phyloP scores from a whole-genome alignment of 257 asterid genomes.

The Dorcoceras hygrometricum region DNA sequence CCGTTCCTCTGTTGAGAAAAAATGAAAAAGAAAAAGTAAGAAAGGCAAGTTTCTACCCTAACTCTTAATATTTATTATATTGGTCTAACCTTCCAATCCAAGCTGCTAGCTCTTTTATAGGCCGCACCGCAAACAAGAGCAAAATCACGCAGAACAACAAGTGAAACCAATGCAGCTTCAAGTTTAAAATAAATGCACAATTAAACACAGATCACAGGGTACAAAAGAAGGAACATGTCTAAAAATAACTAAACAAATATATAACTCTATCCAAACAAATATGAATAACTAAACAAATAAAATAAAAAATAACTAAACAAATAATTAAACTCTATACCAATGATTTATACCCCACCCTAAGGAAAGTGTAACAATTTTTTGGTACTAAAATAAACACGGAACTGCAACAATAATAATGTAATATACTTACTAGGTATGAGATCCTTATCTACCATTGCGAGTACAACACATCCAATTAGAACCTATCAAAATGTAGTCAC shows the following conservation, averaged over 20 bases:
- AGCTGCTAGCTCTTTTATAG: conserved; percentile 69
- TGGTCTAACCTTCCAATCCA: conserved; percentile 67
- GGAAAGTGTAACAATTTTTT: background rate
- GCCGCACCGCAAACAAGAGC: conserved; percentile 85
- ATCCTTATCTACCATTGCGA: conserved; percentile 87
- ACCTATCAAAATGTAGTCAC: conserved; percentile 41
- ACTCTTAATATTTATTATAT: conserved; percentile 1
- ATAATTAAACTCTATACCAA: background rate
- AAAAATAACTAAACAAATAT: background rate
- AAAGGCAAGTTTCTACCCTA: conserved; percentile 16
- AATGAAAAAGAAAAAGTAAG: conserved; percentile 21
- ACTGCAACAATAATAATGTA: conserved; percentile 4
- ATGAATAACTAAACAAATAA: too few relatives aligned
- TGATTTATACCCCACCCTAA: background rate
- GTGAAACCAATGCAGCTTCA: conserved; percentile 82
- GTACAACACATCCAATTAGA: conserved; percentile 77
- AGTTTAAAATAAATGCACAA: conserved; percentile 11
- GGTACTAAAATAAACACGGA: background rate
- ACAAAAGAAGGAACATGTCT: background rate
- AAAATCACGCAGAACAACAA: conserved; percentile 79
- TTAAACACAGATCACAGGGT: background rate
- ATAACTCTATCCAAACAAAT: too few relatives aligned
- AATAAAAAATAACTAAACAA: too few relatives aligned
- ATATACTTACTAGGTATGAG: conserved; percentile 73
- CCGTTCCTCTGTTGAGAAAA: conserved; percentile 50